Conservation (phyloP, 371 early-diverging fungal genomes). For the Cokeromyces recurvatus region DNA sequence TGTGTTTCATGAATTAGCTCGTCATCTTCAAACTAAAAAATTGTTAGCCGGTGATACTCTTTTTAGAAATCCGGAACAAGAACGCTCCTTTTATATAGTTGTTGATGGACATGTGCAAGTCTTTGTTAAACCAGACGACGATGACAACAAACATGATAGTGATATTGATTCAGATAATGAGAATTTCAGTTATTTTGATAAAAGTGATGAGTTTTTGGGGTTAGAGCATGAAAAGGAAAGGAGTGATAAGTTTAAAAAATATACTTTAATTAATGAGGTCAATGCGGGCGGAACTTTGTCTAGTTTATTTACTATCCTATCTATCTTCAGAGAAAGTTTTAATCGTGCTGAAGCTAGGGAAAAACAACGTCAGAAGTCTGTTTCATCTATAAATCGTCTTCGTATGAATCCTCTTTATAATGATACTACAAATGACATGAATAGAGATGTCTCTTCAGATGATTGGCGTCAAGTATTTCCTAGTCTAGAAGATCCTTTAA, state of each 20-base stretch:
- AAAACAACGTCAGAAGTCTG: slow-evolving; percentile 26
- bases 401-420: not conserved
- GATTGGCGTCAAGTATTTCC: slow-evolving; percentile 48
- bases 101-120: slow-evolving; percentile 93
- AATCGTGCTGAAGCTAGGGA: slow-evolving; percentile 51
- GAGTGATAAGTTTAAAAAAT: slow-evolving; percentile 43
- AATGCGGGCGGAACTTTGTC: slow-evolving; percentile 88
- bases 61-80: slow-evolving; percentile 71
- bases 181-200: not conserved
- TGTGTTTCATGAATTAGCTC: slow-evolving; percentile 92
- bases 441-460: slow-evolving; percentile 25
- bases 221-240: not conserved
- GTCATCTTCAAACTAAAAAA: slow-evolving; percentile 82
- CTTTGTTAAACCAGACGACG: slow-evolving; percentile 52
- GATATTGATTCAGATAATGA: slow-evolving; percentile 19
- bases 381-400: not conserved
- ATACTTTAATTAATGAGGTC: slow-evolving; percentile 85
- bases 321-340: slow-evolving; percentile 82
- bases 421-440: slow-evolving; percentile 8
- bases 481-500: slow-evolving; percentile 21
- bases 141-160: slow-evolving; percentile 23
- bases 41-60: slow-evolving; percentile 85
- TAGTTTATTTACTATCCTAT: slow-evolving; percentile 88
- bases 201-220: slow-evolving; percentile 1
- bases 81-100: slow-evolving; percentile 86